Conservation (phyloP, 2,329 filamentous ascomycete genomes). For the Botryotinia calthae region DNA sequence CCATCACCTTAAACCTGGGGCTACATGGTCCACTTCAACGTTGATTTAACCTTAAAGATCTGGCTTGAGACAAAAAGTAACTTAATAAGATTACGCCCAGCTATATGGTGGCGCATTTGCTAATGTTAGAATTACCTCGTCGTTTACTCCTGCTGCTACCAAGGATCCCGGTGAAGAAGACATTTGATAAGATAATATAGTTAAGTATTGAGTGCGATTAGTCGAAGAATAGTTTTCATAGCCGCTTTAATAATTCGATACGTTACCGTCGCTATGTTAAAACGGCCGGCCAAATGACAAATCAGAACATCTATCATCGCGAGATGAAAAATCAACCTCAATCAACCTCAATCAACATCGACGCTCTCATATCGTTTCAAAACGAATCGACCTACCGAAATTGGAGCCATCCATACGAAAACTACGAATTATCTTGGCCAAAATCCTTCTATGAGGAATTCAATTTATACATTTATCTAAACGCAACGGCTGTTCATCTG, state of each 20-base stretch:
- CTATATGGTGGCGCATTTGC: not conserved
- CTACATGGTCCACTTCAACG: not conserved
- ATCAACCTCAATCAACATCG: not conserved
- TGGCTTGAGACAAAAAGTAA: not conserved
- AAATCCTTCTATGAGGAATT: not conserved
- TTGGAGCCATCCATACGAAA: not conserved
- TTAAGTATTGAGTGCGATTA: not conserved
- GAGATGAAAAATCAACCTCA: not conserved
- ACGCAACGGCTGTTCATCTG: not conserved
- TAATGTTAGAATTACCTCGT: not conserved
- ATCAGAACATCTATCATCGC: not conserved
- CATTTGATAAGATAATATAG: not conserved
- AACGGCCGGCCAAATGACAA: not conserved
- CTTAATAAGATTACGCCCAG: not conserved
- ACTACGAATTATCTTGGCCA: not conserved
- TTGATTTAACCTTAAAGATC: constrained; percentile 2
- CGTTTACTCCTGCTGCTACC: not conserved
- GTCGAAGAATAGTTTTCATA: not conserved
- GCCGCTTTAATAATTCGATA: not conserved
- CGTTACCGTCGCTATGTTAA: not conserved
- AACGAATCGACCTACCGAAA: not conserved
- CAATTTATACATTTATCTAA: not conserved
- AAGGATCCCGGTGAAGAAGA: not conserved
- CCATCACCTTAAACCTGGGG: not conserved
- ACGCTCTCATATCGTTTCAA: not conserved